phyloP scores from a whole-genome alignment of 371 early-diverging fungal genomes.

The Mycotypha africana region DNA sequence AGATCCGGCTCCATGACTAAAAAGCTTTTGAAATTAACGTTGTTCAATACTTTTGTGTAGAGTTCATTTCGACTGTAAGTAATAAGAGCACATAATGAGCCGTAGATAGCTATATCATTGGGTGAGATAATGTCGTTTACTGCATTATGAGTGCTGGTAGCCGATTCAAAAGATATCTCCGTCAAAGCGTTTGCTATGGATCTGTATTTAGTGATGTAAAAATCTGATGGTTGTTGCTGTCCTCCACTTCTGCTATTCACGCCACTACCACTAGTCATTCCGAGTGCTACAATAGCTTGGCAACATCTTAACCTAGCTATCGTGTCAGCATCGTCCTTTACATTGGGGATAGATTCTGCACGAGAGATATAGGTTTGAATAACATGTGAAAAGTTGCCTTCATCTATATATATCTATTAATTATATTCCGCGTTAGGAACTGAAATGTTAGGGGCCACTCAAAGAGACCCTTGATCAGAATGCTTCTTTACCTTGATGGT shows the following conservation, averaged over 20 bases:
- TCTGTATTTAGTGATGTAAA: constrained; percentile 49
- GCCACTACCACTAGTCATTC: too few species aligned
- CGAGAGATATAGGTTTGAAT: constrained; percentile 64
- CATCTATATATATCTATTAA: constrained; percentile 63
- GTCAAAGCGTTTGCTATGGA: constrained; percentile 60
- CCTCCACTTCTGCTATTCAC: too few species aligned
- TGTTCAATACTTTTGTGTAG: constrained; percentile 63
- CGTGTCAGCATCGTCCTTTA: constrained; percentile 51
- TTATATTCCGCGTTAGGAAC: too few species aligned
- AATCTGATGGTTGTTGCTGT: too few species aligned
- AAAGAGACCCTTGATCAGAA: too few species aligned
- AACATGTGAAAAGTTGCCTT: constrained; percentile 65
- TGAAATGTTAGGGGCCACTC: too few species aligned
- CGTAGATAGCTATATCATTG: constrained; percentile 82
- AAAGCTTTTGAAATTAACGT: constrained; percentile 67
- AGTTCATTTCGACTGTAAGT: constrained; percentile 72
- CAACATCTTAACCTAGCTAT: constrained; percentile 65
- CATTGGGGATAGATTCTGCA: constrained; percentile 65
- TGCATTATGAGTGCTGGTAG: too few species aligned
- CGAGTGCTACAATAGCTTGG: constrained; percentile 60
- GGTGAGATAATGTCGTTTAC: constrained; percentile 59
- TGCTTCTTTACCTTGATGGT: constrained; percentile 66
- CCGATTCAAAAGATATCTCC: constrained; percentile 65
- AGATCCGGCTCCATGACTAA: constrained; percentile 80
- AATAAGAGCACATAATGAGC: constrained; percentile 76